Percentiles rank a stretch among this genome's conserved stretches.
These are phyloP conservation scores for Aspergillus niger DNA, from an alignment of 2,329 filamentous ascomycete species.

Conservation along the genomic window DNA sequence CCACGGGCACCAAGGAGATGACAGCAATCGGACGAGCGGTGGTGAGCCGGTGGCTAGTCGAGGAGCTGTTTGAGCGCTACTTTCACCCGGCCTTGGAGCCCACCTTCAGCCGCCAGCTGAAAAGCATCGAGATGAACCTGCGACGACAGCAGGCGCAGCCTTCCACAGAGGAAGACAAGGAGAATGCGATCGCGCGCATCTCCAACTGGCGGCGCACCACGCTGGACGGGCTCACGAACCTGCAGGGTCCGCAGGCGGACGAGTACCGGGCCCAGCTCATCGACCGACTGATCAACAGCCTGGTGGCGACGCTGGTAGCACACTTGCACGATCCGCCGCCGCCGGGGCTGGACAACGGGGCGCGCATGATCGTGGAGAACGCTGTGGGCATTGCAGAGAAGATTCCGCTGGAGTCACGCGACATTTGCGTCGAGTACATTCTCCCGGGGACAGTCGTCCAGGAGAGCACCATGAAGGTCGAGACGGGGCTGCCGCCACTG, in stretches of 20 bases:
- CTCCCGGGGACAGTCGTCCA: slow-evolving; percentile 72
- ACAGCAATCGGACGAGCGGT: slow-evolving; percentile 88
- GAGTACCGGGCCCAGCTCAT: slow-evolving; percentile 71
- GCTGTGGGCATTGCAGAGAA: slow-evolving; percentile 84
- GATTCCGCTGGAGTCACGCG: slow-evolving; percentile 84
- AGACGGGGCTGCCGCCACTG: slow-evolving; percentile 66
- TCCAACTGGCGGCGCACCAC: slow-evolving; percentile 93
- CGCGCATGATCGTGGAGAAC: slow-evolving; percentile 89
- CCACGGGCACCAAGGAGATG: slow-evolving; percentile 95
- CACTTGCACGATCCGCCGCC: slow-evolving; percentile 77
- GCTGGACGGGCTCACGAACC: slow-evolving; percentile 80
- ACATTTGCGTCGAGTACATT: slow-evolving; percentile 85
- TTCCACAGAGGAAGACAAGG: slow-evolving; percentile 81
- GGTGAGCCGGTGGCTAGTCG: slow-evolving; percentile 85
- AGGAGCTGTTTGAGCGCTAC: slow-evolving; percentile 86
- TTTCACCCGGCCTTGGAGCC: slow-evolving; percentile 89
- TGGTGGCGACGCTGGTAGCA: slow-evolving; percentile 70
- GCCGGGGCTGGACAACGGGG: slow-evolving; percentile 79
- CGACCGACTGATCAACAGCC: slow-evolving; percentile 66
- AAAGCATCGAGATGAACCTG: slow-evolving; percentile 85
- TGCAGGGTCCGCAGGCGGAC: slow-evolving; percentile 66
- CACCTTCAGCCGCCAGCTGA: slow-evolving; percentile 74
- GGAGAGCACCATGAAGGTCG: slow-evolving; percentile 79
- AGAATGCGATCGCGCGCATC: slow-evolving; percentile 82
- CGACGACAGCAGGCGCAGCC: slow-evolving; percentile 72